Evolutionary conservation across 495 filamentous ascomycete genomes (phyloP).

Genomic region (Glutinoglossum americanum): DNA sequence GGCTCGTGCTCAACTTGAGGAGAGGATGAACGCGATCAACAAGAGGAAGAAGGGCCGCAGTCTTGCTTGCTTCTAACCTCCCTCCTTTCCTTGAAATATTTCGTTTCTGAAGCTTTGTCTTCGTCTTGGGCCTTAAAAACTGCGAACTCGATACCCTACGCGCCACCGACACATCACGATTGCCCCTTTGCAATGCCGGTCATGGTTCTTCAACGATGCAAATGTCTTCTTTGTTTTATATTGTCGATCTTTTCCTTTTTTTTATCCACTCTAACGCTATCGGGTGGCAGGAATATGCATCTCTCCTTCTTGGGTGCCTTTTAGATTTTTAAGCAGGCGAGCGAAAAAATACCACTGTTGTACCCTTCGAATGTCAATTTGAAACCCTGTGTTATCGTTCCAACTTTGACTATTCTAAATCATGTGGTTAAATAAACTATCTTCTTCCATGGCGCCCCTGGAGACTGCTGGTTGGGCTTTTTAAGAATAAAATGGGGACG

Average conservation of each 20-base stretch:
- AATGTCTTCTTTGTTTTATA: not conserved
- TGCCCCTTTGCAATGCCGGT: not conserved
- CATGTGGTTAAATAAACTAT: not conserved
- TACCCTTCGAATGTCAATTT: not conserved
- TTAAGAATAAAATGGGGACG: not conserved
- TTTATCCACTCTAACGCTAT: not conserved
- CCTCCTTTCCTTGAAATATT: not conserved
- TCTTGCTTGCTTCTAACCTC: slow-evolving; percentile 80
- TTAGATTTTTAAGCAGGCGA: not conserved
- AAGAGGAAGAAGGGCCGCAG: slow-evolving; percentile 87
- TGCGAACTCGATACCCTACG: not conserved
- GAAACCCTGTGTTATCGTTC: not conserved
- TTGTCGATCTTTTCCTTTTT: not conserved
- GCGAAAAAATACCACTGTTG: not conserved
- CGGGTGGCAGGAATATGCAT: not conserved
- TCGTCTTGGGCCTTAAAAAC: not conserved
- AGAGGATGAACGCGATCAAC: slow-evolving; percentile 79
- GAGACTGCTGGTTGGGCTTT: not conserved
- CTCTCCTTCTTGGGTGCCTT: not conserved
- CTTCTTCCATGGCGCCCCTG: not conserved
- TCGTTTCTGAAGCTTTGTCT: not conserved
- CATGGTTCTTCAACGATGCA: slow-evolving; percentile 1
- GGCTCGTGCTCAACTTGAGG: slow-evolving; percentile 70
- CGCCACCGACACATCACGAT: not conserved
- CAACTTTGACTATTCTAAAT: not conserved